Conservation (phyloP, 495 filamentous ascomycete species). For the Lentithecium fluviatile region DNA sequence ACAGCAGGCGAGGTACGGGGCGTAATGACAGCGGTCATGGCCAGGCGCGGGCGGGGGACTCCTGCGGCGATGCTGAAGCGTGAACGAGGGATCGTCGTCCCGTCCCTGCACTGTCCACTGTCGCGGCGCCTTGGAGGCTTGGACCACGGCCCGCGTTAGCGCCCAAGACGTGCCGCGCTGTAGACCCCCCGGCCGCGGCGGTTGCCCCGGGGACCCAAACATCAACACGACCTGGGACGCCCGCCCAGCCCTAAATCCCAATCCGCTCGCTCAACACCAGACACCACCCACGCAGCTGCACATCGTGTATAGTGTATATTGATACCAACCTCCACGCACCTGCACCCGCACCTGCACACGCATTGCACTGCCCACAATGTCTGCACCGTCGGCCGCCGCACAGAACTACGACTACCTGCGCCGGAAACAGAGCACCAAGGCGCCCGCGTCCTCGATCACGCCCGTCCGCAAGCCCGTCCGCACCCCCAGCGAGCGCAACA, state of each 20-base stretch:
- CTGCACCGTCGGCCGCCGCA: constrained; percentile 15
- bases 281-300: constrained; percentile 2
- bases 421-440: constrained; percentile 42
- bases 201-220: constrained; percentile 1
- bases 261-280: background rate
- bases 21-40: constrained; percentile 11
- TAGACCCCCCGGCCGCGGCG: background rate
- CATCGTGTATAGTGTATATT: constrained; percentile 26
- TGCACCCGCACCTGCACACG: background rate
- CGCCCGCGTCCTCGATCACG: constrained; percentile 14
- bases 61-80: background rate
- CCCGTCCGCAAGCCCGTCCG: constrained; percentile 49
- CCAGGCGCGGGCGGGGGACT: background rate
- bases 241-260: background rate
- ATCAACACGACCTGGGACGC: constrained; percentile 2
- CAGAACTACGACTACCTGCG: constrained; percentile 47
- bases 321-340: constrained; percentile 13
- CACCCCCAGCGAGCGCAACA: constrained; percentile 61
- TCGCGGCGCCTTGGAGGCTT: no score
- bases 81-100: background rate
- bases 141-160: background rate
- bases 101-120: no score
- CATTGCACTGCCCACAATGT: constrained; percentile 18
- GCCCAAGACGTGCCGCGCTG: background rate
- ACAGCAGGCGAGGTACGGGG: background rate